Conservation (phyloP, 1,139 yeast genomes). For the Diutina pseudorugosa region DNA sequence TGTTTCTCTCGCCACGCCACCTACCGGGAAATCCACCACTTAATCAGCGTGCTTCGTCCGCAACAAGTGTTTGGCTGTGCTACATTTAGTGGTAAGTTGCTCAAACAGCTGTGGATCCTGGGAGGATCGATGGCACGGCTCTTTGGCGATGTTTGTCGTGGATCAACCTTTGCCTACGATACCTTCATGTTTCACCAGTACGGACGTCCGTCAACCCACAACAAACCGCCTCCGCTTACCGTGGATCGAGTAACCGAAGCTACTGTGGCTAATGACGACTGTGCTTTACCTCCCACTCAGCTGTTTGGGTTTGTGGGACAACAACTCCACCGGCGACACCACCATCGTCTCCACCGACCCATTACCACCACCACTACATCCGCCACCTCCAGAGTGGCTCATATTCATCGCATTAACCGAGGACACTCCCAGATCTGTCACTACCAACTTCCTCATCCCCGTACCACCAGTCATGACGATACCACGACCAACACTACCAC, state of each 20-base stretch:
- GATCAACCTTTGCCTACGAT: constrained; percentile 19
- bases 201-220: constrained; percentile 13
- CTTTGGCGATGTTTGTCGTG: constrained; percentile 29
- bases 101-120: constrained; percentile 18
- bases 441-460: background rate
- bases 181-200: constrained; percentile 10
- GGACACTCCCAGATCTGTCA: background rate
- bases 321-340: background rate
- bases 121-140: constrained; percentile 33
- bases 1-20: constrained; percentile 48
- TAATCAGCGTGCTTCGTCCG: constrained; percentile 28
- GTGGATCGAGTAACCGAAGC: background rate
- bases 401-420: background rate
- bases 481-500: background rate
- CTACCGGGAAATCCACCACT: constrained; percentile 27
- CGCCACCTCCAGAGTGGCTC: background rate
- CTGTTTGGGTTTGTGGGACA: background rate
- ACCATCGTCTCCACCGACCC: background rate
- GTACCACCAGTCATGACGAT: background rate
- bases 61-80: constrained; percentile 35
- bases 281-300: too few species aligned
- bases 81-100: constrained; percentile 12
- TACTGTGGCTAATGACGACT: too few species aligned
- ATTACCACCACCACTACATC: too few species aligned
- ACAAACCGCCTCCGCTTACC: background rate